Evolutionary conservation across 2,329 filamentous ascomycete genomes (phyloP), one percentile per base, ranked within the genome.

Genomic region (Pyrenophora teres): DNA sequence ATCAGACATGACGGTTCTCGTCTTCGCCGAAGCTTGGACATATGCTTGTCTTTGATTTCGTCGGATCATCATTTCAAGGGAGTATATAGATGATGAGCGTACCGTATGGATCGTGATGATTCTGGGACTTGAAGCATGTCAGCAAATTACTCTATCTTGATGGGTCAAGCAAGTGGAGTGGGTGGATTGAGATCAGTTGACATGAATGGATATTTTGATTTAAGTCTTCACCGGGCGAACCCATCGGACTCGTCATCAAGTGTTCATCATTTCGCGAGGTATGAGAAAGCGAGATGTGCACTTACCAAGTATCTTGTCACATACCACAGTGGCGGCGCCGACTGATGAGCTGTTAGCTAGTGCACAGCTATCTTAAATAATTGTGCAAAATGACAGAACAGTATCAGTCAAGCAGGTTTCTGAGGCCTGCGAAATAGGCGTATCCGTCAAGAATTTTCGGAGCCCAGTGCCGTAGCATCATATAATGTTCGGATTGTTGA

Each of bases 391-490:
- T 36, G 21, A 27, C 19, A 37, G 32, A 51, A 50, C 47, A 39
- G 43, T 71, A 79, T 96, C 92, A 96, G 92, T 93, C 25, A 89
- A 92, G 90, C 91, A 96, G 92, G 92, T 96, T 96, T 96, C 95
- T 91, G 95, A 96, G 90, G 92, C 92, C 91, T 96, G 91, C 90
- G 91, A 78, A 38, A 90, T 83, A 78, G 71, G 91, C 90, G 85
- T 88, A 84, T 86, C 92, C 89, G 75, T 92, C 91, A 91, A 86
- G 76, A 80, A 77, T 78, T 79, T 76, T 95, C 91, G 88, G 92
- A 93, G 92, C 92, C 92, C 92, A 96, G 92, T 96, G 92, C 92
- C 90, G 82, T 89, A 54, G 91, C 89, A 92, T 93, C 89, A 90
- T 85, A 65, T 68, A 73, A 59, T 52, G 36, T 44, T 53, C 31